These are phyloP conservation scores for Phytophthora constricta DNA, from an alignment of 352 stramenopile species.

Conservation along the genomic window DNA sequence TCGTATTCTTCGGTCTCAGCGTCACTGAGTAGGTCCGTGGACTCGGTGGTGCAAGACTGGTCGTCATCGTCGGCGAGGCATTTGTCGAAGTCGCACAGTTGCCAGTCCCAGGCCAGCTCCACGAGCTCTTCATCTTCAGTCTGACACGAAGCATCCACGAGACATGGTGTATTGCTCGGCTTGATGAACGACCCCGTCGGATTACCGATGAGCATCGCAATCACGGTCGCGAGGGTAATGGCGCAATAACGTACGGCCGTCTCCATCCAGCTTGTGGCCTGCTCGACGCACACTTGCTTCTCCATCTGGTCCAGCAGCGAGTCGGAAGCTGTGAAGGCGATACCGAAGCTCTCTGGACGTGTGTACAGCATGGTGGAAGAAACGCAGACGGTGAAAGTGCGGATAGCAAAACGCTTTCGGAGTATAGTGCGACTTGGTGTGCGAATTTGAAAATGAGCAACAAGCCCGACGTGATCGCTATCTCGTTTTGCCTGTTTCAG, in stretches of 20 bases:
- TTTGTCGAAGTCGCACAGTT: slow-evolving; percentile 15
- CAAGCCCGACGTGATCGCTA: neutral
- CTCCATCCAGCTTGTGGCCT: slow-evolving; percentile 12
- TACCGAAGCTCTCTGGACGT: slow-evolving; percentile 12
- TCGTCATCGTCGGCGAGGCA: slow-evolving; percentile 30
- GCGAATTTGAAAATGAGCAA: slow-evolving; percentile 51
- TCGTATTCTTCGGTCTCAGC: slow-evolving; percentile 34
- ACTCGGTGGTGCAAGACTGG: slow-evolving; percentile 55
- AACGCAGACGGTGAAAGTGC: slow-evolving; percentile 54
- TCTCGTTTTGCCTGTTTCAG: neutral
- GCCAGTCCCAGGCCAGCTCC: slow-evolving; percentile 18
- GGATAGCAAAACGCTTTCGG: neutral
- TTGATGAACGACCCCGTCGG: slow-evolving; percentile 17
- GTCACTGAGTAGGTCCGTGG: slow-evolving; percentile 56
- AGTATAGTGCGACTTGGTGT: slow-evolving; percentile 12
- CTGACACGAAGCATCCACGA: slow-evolving; percentile 22
- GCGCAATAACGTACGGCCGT: slow-evolving; percentile 7
- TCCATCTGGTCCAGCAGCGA: slow-evolving; percentile 31
- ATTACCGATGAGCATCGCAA: slow-evolving; percentile 20
- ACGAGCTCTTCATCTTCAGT: slow-evolving; percentile 19
- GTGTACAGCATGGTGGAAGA: slow-evolving; percentile 40
- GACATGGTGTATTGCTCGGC: slow-evolving; percentile 6
- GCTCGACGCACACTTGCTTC: slow-evolving; percentile 23
- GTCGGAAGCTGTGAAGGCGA: no score
- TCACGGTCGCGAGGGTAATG: slow-evolving; percentile 20